A percentile compares a stretch with the other conserved stretches of the same genome.
Conservation (phyloP, 169 alveolate genomes). For the Babesia sp. region DNA sequence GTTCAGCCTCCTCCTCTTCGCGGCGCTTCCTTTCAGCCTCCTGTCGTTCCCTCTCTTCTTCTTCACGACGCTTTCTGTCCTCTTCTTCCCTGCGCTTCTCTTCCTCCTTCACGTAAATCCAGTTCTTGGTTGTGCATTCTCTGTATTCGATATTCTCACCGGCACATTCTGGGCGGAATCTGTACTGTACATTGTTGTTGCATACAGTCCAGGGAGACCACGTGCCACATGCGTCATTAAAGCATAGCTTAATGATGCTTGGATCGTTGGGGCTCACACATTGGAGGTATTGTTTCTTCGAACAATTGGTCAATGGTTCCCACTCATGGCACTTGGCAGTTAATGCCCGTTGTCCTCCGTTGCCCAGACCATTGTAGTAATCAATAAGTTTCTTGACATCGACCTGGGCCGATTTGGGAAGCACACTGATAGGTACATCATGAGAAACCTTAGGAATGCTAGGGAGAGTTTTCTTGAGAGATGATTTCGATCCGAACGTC, state of each 20-base stretch:
- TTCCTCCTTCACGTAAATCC: not conserved
- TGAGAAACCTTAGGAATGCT: not conserved
- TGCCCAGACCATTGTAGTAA: not conserved
- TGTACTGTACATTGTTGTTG: constrained; percentile 35
- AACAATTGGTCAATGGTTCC: constrained; percentile 54
- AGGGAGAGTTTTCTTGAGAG: not conserved
- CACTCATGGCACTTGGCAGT: constrained; percentile 29
- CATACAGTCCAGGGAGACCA: constrained; percentile 62
- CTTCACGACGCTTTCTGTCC: not conserved
- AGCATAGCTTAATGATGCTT: constrained; percentile 21
- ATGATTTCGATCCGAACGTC: not conserved
- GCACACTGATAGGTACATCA: not conserved
- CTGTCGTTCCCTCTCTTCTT: not conserved
- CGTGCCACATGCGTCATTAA: constrained; percentile 12
- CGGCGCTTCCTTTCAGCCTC: not conserved
- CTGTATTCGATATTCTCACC: constrained; percentile 38
- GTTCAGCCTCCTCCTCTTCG: not conserved
- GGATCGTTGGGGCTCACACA: constrained; percentile 24
- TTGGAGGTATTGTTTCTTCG: constrained; percentile 23
- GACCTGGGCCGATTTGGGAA: not conserved
- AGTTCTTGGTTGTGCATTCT: constrained; percentile 14
- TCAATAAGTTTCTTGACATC: not conserved
- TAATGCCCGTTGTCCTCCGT: not conserved
- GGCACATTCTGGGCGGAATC: constrained; percentile 43
- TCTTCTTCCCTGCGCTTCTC: constrained; percentile 1